A percentile compares a stretch with the other conserved stretches of the same genome.
phyloP scores from a whole-genome alignment of 2,329 filamentous ascomycete genomes.

The Orbilia javanica region DNA sequence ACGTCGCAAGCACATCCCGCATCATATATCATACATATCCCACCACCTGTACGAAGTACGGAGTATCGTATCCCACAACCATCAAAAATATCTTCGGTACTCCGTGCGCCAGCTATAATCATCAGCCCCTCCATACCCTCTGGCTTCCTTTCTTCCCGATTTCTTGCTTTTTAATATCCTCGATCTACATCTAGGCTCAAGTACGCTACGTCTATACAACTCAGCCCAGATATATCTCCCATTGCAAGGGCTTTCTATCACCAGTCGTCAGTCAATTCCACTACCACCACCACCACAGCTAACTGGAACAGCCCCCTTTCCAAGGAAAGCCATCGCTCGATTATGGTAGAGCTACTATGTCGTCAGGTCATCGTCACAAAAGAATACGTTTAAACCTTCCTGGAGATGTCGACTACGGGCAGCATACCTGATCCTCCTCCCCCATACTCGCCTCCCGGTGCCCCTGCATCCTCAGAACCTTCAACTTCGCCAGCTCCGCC shows the following conservation, averaged over 20 bases:
- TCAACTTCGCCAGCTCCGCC: conserved; percentile 17
- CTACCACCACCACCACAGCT: no score
- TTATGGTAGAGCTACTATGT: conserved; percentile 56
- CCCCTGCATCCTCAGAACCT: conserved; percentile 26
- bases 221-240: neutral
- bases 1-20: conserved; percentile 21
- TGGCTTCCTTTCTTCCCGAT: neutral
- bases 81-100: neutral
- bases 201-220: neutral
- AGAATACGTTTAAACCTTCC: conserved; percentile 50
- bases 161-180: neutral
- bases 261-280: neutral
- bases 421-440: conserved; percentile 58
- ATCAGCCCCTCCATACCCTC: neutral
- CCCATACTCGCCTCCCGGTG: conserved; percentile 54
- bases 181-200: neutral
- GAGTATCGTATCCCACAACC: neutral
- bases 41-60: neutral
- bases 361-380: conserved; percentile 34
- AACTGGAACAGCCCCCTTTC: neutral
- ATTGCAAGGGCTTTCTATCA: neutral
- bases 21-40: neutral
- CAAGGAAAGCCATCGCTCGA: neutral
- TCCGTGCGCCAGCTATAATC: neutral
- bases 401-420: conserved; percentile 57